Base-by-base conservation (phyloP, 208 protist genomes). In the Leptomonas pyrrhocoris region DNA sequence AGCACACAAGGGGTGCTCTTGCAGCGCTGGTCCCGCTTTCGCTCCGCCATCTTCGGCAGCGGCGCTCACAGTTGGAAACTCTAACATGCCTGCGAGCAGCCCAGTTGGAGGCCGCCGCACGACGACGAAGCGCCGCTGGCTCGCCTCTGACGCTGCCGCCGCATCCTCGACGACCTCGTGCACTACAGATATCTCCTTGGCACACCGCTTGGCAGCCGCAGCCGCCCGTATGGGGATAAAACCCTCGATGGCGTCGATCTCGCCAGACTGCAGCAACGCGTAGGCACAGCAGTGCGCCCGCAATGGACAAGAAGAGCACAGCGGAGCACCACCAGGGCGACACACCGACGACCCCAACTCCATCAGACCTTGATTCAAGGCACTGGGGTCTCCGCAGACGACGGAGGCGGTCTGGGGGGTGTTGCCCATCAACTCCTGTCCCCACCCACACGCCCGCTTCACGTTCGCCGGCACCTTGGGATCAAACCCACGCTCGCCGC, bases 351-450 rank as follows among this genome's bases (percentile, higher is more conserved):
- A 83, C 27, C 96, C 96, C n/a, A 98, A 27, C 63, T 98, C 94
- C 93, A 98, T 98, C 13, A 98, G 60, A 5, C 94, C 92, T 72
- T 98, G 94, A 72, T 97, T 98, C 55, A 94, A 58, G 2, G 80
- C 81, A 19, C 88, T 86, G 2, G 89, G 87, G 25, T 85, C 62
- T 19, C 31, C 6, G 51, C 84, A 80, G 11, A 74, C 68, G 2
- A 51, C 53, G 31, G 71, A 49, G 30, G 56, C 46, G 9, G 54
- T 66, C 19, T 42, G 27, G 18, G 71, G 55, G 6, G 56, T 68
- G 59, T 61, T 66, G 49, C 59, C 73, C 83, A 96, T 90, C 25
- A 91, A 28, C 72, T 77, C 68, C 53, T 92, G 77, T 0, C 84
- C 89, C 88, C 89, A 94, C 15, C 34, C 42, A 9, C 38, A 66